These are phyloP conservation scores for Ophiosphaerella narmari DNA, from an alignment of 2,329 filamentous ascomycete species.

Conservation along the genomic window DNA sequence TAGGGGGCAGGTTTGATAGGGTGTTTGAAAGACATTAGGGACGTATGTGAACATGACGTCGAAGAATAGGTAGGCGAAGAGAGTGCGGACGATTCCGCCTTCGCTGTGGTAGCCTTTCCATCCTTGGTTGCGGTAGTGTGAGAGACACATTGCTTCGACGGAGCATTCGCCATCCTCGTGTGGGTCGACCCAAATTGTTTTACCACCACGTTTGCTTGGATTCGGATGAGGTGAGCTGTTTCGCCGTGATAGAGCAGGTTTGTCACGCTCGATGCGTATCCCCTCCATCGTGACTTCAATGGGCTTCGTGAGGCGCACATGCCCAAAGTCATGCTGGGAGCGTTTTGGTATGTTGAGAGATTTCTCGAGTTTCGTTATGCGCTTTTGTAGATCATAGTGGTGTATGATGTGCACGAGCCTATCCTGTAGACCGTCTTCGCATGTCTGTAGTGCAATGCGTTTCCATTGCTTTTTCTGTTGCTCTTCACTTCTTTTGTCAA, in stretches of 20 bases:
- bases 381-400: conserved; percentile 93
- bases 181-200: conserved; percentile 89
- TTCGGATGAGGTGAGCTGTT: conserved; percentile 39
- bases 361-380: conserved; percentile 88
- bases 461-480: conserved; percentile 83
- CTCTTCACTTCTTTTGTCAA: conserved; percentile 50
- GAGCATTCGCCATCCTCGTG: conserved; percentile 74
- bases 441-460: conserved; percentile 74
- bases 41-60: conserved; percentile 92
- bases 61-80: conserved; percentile 83
- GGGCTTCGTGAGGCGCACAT: conserved; percentile 77
- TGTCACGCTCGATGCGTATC: conserved; percentile 71
- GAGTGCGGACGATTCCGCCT: conserved; percentile 86
- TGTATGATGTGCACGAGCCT: conserved; percentile 87
- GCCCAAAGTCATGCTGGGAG: conserved; percentile 89
- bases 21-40: conserved; percentile 95
- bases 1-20: conserved; percentile 90
- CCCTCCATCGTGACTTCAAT: conserved; percentile 77
- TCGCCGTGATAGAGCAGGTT: conserved; percentile 37
- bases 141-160: conserved; percentile 94
- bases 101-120: conserved; percentile 97
- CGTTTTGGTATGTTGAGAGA: conserved; percentile 80
- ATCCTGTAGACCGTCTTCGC: conserved; percentile 85
- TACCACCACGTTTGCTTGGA: conserved; percentile 58
- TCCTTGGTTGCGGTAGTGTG: conserved; percentile 77